Evolutionary conservation across 768 basidiomycete species (phyloP), one percentile per base, ranked within the genome.

Genomic region (Lactarius evosmus): DNA sequence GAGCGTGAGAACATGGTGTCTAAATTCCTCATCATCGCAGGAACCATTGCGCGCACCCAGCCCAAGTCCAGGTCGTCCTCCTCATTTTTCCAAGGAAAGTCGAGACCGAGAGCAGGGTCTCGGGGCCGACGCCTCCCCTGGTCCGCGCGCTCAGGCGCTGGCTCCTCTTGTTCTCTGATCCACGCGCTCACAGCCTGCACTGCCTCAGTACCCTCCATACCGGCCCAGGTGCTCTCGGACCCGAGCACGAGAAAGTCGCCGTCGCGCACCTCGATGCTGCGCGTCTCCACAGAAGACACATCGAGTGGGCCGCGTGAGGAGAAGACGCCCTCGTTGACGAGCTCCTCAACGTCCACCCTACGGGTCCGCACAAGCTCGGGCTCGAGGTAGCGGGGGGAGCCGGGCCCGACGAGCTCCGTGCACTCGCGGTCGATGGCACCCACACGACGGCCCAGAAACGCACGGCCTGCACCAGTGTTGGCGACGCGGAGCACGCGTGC

Each of bases 161-260:
- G 27, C 34, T 3, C n/a, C 11, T 38, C 41, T 38, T 38, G 62
- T 25, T 63, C 62, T 34, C 34, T 41, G 17, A 63, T 63, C 62
- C 62, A 63, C 7, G 32, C 27, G n/a, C 52, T 49, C 12, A 63
- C 58, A 12, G 58, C 41, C n/a, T 46, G 58, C 11, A 60, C 58
- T 0, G 63, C 63, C n/a, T 55, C 44, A 9, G 59, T 17, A 1
- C 63, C 58, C 44, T 32, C 33, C 34, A 60, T 32, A 40, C 29
- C 11, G 1, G n/a, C 7, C 57, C 63, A 64, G 3, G 56, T 50
- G 12, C 14, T 19, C 29, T 49, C 19, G 7, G 63, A 54, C 1
- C 63, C 53, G 19, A 64, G 44, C n/a, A 64, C 53, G 22, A 60
- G 58, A 38, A 64, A 59, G 30, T 64, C 58, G 11, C 63, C 58